Percentiles rank a stretch among this genome's conserved stretches.
These are phyloP conservation scores for Adansonia grandidieri DNA, from an alignment of 441 rosid species.

Conservation along the genomic window DNA sequence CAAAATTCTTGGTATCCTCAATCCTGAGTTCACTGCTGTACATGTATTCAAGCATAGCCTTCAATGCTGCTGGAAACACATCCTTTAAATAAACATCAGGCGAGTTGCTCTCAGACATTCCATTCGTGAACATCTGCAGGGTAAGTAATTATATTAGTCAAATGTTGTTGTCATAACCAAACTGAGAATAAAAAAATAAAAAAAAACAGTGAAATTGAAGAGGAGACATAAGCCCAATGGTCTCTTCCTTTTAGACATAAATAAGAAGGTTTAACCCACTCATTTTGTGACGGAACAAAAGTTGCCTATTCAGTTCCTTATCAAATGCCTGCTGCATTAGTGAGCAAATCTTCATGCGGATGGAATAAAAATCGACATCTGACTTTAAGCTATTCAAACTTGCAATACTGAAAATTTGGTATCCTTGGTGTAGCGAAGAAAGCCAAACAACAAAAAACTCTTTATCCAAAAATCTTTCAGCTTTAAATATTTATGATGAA, in stretches of 20 bases:
- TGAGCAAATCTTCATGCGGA: background rate
- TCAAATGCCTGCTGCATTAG: background rate
- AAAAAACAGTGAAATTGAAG: constrained; percentile 16
- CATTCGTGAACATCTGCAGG: constrained; percentile 96
- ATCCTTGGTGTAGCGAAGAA: background rate
- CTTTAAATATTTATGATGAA: background rate
- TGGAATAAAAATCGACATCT: background rate
- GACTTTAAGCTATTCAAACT: background rate
- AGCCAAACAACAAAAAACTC: background rate
- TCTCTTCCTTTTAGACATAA: background rate
- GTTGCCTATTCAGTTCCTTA: background rate
- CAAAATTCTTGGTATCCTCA: constrained; percentile 61
- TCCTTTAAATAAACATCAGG: constrained; percentile 68
- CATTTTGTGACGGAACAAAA: background rate
- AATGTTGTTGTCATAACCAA: constrained; percentile 11
- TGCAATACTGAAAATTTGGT: background rate
- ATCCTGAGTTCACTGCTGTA: constrained; percentile 73
- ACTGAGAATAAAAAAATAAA: background rate
- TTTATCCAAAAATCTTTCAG: constrained; percentile 2
- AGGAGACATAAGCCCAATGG: constrained; percentile 8
- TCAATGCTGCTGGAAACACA: constrained; percentile 74
- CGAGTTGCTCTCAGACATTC: constrained; percentile 92
- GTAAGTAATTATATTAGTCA: constrained; percentile 29
- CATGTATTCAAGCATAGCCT: constrained; percentile 83
- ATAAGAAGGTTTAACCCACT: background rate